phyloP scores from a whole-genome alignment of 2,329 filamentous ascomycete genomes.

The Cladophialophora exuberans region DNA sequence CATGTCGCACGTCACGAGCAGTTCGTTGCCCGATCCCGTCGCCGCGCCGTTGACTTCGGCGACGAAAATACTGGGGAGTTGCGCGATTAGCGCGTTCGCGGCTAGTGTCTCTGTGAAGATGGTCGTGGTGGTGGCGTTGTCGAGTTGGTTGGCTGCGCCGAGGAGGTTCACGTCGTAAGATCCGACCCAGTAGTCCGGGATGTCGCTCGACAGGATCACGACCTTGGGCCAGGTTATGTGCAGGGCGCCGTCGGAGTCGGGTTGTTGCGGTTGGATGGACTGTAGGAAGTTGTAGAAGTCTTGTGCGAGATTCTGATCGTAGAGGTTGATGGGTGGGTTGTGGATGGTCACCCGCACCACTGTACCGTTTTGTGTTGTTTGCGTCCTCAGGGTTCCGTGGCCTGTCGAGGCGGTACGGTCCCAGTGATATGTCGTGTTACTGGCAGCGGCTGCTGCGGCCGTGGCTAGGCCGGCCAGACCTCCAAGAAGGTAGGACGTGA shows the following conservation, averaged over 20 bases:
- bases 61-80: neutral
- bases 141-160: neutral
- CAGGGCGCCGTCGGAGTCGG: neutral
- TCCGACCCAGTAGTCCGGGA: neutral
- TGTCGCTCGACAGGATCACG: neutral
- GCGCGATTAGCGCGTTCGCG: neutral
- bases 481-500: neutral
- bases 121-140: neutral
- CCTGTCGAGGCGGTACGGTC: slow-evolving; percentile 23
- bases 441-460: neutral
- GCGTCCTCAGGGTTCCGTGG: neutral
- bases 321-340: slow-evolving; percentile 3
- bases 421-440: slow-evolving; percentile 30
- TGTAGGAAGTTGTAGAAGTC: neutral
- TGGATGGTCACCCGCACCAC: neutral
- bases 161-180: neutral
- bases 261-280: neutral
- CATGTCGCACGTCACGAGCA: slow-evolving; percentile 1
- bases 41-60: neutral
- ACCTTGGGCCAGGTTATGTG: neutral
- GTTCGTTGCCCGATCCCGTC: neutral
- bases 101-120: neutral
- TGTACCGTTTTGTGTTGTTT: neutral
- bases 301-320: neutral
- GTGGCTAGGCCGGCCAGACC: neutral